Base-by-base conservation (phyloP, 2,329 filamentous ascomycete species). In the Paraconiothyrium brasiliense region DNA sequence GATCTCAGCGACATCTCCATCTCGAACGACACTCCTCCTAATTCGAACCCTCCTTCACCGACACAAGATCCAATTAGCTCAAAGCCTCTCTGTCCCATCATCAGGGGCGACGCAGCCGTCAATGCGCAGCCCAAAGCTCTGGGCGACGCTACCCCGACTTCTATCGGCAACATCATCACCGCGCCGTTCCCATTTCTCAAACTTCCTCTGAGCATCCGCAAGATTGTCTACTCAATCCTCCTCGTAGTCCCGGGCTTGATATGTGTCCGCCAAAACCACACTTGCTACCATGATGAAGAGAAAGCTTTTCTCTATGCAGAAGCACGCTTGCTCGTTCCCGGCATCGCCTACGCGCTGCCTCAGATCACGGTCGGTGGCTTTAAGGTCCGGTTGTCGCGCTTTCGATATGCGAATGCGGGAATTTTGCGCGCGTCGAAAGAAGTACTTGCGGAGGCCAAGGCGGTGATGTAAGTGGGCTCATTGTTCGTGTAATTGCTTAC, bases 401-500 rank as follows among this genome's bases (percentile, higher is more conserved):
- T 68, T 35, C 30, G 27, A 3, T 58, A 43, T 47, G 64, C 54
- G 9, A 76, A 74, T 50, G 54, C 65, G 27, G 56, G 55, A 48
- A 73, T 82, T 30, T 72, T 83, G 8, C 66, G 74, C 14, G 67
- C 66, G 7, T 79, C 67, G 63, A 78, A 77, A 50, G 71, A 78
- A 11, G 65, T 83, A 57, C 75, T 79, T 67, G 69, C 71, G 57
- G 80, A 83, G 69, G 74, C 80, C 7, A 77, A 75, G n/a, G 69
- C 68, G 6, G 67, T 81, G 16, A 71, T 83, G 16, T 82, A 43
- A 14, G 50, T 41, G 35, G 27, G 27, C 39, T 4, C 10, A 7
- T 37, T 39, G 34, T 2, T 37, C 22, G 20, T 3, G 11, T n/a
- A 22, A 20, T 10, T 9, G n/a, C 8, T 41, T 30, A 41, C 35